Conservation (phyloP, 768 basidiomycete species). For the Tricholoma hemisulphureum region DNA sequence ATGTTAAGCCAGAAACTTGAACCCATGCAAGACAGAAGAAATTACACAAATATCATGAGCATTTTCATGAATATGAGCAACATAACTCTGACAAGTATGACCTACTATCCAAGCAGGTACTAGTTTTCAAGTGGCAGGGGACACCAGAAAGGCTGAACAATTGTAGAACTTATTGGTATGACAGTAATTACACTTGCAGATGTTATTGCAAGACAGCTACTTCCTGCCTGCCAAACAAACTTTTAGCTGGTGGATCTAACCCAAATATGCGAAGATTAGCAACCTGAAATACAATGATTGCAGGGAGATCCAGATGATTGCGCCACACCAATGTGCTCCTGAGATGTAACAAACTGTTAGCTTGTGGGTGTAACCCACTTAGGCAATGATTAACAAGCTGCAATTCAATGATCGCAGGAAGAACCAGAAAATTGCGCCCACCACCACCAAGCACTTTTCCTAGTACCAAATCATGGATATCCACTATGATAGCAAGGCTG, state of each 20-base stretch:
- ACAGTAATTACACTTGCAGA: not conserved
- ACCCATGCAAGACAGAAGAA: not conserved
- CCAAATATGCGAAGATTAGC: not conserved
- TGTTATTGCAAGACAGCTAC: not conserved
- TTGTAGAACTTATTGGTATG: not conserved
- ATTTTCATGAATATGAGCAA: not conserved
- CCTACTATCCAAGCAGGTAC: not conserved
- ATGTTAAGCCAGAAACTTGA: not conserved
- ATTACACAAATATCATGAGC: not conserved
- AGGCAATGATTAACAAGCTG: too few relatives aligned
- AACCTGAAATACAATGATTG: not conserved
- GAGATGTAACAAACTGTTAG: not conserved
- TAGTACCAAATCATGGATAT: too few relatives aligned
- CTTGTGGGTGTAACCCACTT: too few relatives aligned
- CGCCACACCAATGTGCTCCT: not conserved
- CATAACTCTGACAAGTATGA: not conserved
- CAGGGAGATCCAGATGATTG: too few relatives aligned
- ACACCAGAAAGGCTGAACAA: not conserved
- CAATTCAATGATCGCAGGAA: too few relatives aligned
- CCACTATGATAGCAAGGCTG: not conserved
- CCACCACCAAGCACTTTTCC: too few relatives aligned
- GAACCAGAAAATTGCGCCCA: too few relatives aligned
- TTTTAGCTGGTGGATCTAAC: not conserved
- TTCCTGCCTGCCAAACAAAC: not conserved
- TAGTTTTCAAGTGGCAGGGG: not conserved